Base-by-base conservation (phyloP, 306 rosid genomes). In the Datisca glomerata region DNA sequence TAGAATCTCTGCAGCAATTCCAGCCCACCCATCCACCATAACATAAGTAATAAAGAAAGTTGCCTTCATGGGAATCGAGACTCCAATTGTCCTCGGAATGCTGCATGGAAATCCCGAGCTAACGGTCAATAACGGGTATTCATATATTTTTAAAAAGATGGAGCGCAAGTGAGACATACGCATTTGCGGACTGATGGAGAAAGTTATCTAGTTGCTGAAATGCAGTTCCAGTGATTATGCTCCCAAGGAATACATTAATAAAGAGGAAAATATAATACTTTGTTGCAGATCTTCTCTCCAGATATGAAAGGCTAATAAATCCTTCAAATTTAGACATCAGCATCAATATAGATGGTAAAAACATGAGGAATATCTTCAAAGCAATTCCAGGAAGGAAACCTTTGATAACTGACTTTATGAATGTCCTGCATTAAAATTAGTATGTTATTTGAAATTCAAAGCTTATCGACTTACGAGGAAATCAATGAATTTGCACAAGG, bases 1-100 rank as follows among this genome's bases (percentile, higher is more conserved):
- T 45, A 89, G 66, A 74, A 89, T 89, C 67, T 89, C 98, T 23
- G 67, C 97, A 15, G 97, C 97, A 74, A 85, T 63, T 55, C 97
- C 97, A 66, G 95, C 97, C 97, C 97, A 89, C 24, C 97, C 97
- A 64, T 89, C 97, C 18, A 89, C 97, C 97, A 89, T 89, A 55
- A 80, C 77, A 59, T 83, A 89, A 44, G 95, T 89, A 53, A 89
- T 83, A 63, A 89, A 89, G 86, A 89, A 89, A 11, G 97, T 89
- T 24, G 97, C 97, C 67, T 89, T 89, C 97, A 89, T 89, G 24
- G 97, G 97, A 69, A 89, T 89, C 24, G 97, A 89, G 48, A 75
- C 86, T 35, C 97, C 97, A 7, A 89, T 70, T 28, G 95, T 89
- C 61, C 51, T 79, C 7, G 97, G 93, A 45, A 83, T 89, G 8